phyloP scores from a whole-genome alignment of 139 green algal species.

The Desmodesmus armatus region DNA sequence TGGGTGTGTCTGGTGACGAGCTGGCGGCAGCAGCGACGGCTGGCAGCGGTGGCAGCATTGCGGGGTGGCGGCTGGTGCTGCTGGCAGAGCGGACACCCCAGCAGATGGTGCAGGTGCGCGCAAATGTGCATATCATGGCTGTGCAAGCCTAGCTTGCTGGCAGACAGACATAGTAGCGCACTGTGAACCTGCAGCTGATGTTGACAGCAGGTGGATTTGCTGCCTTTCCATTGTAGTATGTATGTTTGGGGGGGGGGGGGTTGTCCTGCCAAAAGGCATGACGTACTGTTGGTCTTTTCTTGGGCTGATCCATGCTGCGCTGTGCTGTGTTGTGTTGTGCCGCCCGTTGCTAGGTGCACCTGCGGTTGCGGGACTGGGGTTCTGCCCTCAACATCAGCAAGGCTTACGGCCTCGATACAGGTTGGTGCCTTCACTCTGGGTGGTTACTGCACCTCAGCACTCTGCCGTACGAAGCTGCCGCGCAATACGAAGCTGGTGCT shows the following conservation, averaged over 20 bases:
- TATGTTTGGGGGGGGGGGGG: too few relatives aligned
- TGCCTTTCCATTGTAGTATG: neutral
- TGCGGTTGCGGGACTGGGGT: conserved; percentile 45
- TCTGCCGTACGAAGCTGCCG: too few relatives aligned
- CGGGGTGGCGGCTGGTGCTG: conserved; percentile 44
- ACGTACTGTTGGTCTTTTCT: too few relatives aligned
- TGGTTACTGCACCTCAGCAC: too few relatives aligned
- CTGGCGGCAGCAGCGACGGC: neutral
- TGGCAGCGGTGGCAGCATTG: neutral
- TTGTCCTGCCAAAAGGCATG: too few relatives aligned
- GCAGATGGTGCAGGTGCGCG: conserved; percentile 48
- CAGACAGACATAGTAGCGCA: neutral
- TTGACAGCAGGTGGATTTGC: neutral
- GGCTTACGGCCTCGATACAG: conserved; percentile 32
- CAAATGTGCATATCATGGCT: too few relatives aligned
- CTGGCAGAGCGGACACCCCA: conserved; percentile 50
- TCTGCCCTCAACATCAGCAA: conserved; percentile 37
- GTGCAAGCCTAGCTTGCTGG: neutral
- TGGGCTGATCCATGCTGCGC: too few relatives aligned
- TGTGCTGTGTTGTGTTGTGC: conserved; percentile 2
- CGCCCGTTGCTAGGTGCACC: conserved; percentile 16
- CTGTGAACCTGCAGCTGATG: neutral
- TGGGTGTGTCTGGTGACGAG: conserved; percentile 33
- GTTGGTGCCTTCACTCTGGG: too few relatives aligned
- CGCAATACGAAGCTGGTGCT: too few relatives aligned